Conservation (phyloP, 768 basidiomycete species). For the Russula earlei region DNA sequence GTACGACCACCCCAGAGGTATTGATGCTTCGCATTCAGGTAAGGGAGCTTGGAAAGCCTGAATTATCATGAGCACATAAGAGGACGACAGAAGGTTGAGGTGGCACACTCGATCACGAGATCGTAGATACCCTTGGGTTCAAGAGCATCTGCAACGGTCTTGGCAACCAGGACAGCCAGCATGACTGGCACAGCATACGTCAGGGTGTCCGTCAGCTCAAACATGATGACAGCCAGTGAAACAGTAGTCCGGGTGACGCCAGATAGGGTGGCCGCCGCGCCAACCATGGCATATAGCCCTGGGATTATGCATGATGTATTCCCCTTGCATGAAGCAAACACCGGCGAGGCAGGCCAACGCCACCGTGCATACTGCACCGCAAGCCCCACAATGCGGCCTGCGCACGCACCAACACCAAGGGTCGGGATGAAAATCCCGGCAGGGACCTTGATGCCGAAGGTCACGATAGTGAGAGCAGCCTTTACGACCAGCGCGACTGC, state of each 20-base stretch:
- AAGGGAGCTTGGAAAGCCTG: conserved; percentile 79
- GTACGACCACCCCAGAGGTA: conserved; percentile 77
- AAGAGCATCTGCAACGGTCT: conserved; percentile 80
- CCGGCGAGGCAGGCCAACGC: conserved; percentile 42
- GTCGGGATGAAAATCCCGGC: conserved; percentile 98
- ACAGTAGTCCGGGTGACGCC: conserved; percentile 95
- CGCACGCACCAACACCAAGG: conserved; percentile 89
- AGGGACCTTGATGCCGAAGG: conserved; percentile 86
- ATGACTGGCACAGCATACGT: conserved; percentile 89
- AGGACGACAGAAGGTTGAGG: background rate
- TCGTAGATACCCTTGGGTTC: conserved; percentile 97
- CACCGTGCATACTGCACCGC: conserved; percentile 67
- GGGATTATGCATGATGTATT: conserved; percentile 74
- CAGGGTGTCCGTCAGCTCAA: conserved; percentile 88
- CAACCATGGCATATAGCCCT: conserved; percentile 92
- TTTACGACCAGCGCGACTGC: conserved; percentile 76
- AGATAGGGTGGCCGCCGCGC: conserved; percentile 87
- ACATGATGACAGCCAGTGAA: conserved; percentile 91
- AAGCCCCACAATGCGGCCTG: conserved; percentile 81
- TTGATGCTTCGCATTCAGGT: conserved; percentile 83
- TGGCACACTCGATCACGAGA: conserved; percentile 72
- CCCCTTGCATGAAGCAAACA: conserved; percentile 61
- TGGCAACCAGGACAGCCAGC: conserved; percentile 80
- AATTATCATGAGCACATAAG: background rate
- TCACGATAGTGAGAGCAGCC: conserved; percentile 70